A percentile compares a stretch with the other conserved stretches of the same genome.
Evolutionary conservation across 257 asterid genomes (phyloP).

Genomic region (Rauvolfia tetraphylla): DNA sequence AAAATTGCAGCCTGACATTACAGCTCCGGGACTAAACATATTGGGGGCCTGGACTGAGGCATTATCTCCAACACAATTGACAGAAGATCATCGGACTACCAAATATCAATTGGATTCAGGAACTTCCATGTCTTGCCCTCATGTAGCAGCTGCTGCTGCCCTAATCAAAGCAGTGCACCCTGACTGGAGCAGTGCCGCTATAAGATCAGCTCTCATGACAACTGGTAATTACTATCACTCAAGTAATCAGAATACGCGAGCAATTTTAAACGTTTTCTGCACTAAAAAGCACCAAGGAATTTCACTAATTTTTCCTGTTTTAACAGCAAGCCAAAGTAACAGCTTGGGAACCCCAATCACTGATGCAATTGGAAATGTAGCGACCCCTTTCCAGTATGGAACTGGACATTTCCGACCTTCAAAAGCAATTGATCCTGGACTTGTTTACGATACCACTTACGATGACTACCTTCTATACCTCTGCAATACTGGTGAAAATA

Average conservation of each 20-base stretch:
- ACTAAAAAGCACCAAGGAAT: slow-evolving; percentile 25
- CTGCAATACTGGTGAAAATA: slow-evolving; percentile 31
- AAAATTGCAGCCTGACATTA: slow-evolving; percentile 50
- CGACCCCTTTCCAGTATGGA: slow-evolving; percentile 36
- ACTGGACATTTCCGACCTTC: slow-evolving; percentile 65
- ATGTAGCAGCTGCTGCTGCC: slow-evolving; percentile 66
- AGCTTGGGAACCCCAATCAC: slow-evolving; percentile 5
- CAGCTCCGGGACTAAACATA: slow-evolving; percentile 80
- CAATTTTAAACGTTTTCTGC: slow-evolving; percentile 28
- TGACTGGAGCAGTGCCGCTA: slow-evolving; percentile 53
- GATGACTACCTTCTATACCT: slow-evolving; percentile 45
- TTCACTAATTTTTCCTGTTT: slow-evolving; percentile 37
- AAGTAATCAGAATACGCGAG: slow-evolving; percentile 19
- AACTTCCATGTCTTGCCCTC: slow-evolving; percentile 92
- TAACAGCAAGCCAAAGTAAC: slow-evolving; percentile 25
- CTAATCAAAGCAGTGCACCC: slow-evolving; percentile 57
- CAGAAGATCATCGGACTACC: slow-evolving; percentile 38
- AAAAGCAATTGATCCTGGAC: slow-evolving; percentile 62
- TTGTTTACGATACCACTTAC: slow-evolving; percentile 50
- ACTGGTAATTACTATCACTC: slow-evolving; percentile 51
- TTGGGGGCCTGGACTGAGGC: slow-evolving; percentile 80
- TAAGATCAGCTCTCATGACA: slow-evolving; percentile 76
- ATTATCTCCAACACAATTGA: slow-evolving; percentile 50
- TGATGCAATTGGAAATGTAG: not conserved
- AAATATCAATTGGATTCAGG: slow-evolving; percentile 63